phyloP scores from a whole-genome alignment of 2,329 filamentous ascomycete genomes.

The Dothistroma septosporum region DNA sequence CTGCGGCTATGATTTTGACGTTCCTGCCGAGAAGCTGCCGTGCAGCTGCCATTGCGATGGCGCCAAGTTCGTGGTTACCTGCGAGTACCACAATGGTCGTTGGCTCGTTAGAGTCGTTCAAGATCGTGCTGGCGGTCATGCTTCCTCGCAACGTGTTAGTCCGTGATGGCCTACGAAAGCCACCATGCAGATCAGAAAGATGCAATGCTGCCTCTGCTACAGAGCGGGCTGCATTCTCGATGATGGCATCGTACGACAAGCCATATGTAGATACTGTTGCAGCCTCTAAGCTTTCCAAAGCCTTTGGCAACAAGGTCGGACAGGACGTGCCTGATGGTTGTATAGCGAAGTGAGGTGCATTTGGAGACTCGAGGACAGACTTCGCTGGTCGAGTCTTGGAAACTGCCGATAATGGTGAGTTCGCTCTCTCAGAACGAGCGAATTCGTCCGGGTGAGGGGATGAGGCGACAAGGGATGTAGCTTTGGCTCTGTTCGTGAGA shows the following conservation, averaged over 20 bases:
- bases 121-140: slow-evolving; percentile 55
- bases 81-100: slow-evolving; percentile 73
- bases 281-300: slow-evolving; percentile 90
- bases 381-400: slow-evolving; percentile 25
- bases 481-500: slow-evolving; percentile 19
- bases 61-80: slow-evolving; percentile 89
- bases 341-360: slow-evolving; percentile 48
- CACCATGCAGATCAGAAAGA: slow-evolving; percentile 23
- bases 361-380: slow-evolving; percentile 7
- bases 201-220: slow-evolving; percentile 76
- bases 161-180: slow-evolving; percentile 27
- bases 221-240: slow-evolving; percentile 83
- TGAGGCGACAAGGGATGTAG: slow-evolving; percentile 23
- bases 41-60: slow-evolving; percentile 77
- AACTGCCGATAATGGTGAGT: slow-evolving; percentile 30
- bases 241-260: slow-evolving; percentile 82
- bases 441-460: slow-evolving; percentile 27
- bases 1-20: slow-evolving; percentile 72
- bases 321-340: slow-evolving; percentile 53
- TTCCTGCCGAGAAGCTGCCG: slow-evolving; percentile 83
- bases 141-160: slow-evolving; percentile 53
- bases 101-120: slow-evolving; percentile 38
- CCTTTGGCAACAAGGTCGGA: slow-evolving; percentile 62
- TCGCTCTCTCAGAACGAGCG: slow-evolving; percentile 14
- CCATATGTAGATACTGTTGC: slow-evolving; percentile 84